Conservation (phyloP, 768 basidiomycete genomes). For the Lepiota venenata region DNA sequence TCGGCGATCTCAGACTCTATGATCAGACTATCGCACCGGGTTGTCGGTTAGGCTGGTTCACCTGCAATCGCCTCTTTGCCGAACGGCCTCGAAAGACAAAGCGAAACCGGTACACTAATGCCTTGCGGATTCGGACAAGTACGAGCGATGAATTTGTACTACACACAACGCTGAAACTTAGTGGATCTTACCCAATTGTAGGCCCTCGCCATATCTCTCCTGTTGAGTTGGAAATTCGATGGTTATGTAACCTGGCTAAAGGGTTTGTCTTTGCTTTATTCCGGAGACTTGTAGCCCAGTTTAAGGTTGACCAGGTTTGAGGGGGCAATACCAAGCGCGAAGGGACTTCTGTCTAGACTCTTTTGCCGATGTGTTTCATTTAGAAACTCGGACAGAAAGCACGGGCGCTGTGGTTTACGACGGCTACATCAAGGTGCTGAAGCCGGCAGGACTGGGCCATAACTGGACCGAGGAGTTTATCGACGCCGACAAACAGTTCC, state of each 20-base stretch:
- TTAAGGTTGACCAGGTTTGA: slow-evolving; percentile 36
- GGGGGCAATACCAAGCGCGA: slow-evolving; percentile 52
- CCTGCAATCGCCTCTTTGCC: slow-evolving; percentile 70
- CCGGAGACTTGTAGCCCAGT: neutral
- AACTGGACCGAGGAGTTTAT: slow-evolving; percentile 14
- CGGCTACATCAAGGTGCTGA: slow-evolving; percentile 45
- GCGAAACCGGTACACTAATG: slow-evolving; percentile 65
- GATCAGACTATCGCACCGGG: slow-evolving; percentile 74
- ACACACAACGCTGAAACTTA: no score
- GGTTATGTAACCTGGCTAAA: slow-evolving; percentile 80
- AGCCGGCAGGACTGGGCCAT: no score
- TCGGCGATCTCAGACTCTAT: neutral
- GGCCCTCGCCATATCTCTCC: slow-evolving; percentile 54
- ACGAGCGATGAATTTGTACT: neutral
- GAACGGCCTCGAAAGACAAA: slow-evolving; percentile 69
- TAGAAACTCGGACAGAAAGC: slow-evolving; percentile 34
- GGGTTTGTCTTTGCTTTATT: slow-evolving; percentile 32
- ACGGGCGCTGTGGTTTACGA: slow-evolving; percentile 32
- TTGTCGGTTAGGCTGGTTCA: slow-evolving; percentile 76
- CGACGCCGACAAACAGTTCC: no score
- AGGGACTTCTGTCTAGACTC: slow-evolving; percentile 66
- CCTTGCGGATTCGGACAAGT: slow-evolving; percentile 75
- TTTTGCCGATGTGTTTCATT: slow-evolving; percentile 58
- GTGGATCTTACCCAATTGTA: slow-evolving; percentile 6
- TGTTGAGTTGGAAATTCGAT: slow-evolving; percentile 63